These are phyloP conservation scores for Prunus mira DNA, from an alignment of 306 rosid species.

Conservation along the genomic window DNA sequence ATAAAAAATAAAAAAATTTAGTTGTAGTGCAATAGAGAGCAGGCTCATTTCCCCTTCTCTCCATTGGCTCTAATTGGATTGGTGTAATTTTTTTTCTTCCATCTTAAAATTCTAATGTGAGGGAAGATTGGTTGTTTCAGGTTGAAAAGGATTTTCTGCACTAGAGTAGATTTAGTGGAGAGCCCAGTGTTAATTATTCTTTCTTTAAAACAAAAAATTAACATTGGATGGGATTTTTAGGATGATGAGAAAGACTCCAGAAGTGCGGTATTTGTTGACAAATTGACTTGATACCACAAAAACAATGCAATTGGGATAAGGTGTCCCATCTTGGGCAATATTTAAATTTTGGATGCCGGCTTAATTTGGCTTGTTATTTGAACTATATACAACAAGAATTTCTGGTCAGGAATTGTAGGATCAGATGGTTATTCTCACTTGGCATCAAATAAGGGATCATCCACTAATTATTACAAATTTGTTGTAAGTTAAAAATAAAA, in stretches of 20 bases:
- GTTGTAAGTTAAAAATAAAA: no score
- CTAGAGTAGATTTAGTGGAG: no score
- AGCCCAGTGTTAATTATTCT: no score
- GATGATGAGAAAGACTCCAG: background rate
- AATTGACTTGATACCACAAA: background rate
- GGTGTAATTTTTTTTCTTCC: background rate
- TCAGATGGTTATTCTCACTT: background rate
- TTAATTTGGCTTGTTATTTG: background rate
- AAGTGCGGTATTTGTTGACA: background rate
- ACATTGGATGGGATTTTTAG: background rate
- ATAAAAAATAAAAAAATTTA: background rate
- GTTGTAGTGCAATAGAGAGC: background rate
- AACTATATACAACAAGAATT: background rate
- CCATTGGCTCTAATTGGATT: background rate
- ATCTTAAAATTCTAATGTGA: no score
- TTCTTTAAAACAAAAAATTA: no score
- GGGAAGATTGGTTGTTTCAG: background rate
- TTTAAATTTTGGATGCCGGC: background rate
- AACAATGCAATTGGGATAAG: background rate
- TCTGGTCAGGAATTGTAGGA: background rate
- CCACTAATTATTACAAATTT: background rate
- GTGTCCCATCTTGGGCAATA: background rate
- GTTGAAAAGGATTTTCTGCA: background rate
- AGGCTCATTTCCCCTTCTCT: background rate
- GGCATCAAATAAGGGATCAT: background rate